Conservation (phyloP, 176 grass and related monocot species). For the Panicum miliaceum region DNA sequence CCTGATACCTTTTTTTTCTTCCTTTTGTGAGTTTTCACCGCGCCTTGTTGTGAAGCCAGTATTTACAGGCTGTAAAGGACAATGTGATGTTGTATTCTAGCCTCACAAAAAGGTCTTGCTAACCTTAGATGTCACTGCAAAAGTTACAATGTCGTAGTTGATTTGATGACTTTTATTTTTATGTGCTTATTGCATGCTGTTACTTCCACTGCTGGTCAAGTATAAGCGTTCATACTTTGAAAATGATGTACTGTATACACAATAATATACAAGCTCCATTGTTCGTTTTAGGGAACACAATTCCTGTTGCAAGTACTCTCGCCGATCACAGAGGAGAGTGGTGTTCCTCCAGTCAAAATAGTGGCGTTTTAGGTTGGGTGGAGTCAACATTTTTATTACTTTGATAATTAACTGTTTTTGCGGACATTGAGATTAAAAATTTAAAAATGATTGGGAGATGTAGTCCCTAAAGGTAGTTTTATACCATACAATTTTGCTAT, state of each 20-base stretch:
- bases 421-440: too few species aligned
- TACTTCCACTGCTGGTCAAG: background rate
- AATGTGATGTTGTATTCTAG: conserved; percentile 30
- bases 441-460: too few species aligned
- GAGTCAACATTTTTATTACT: too few species aligned
- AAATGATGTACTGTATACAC: background rate
- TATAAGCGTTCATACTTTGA: background rate
- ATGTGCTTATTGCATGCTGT: background rate
- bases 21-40: background rate
- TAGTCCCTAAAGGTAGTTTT: too few species aligned
- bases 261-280: background rate
- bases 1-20: background rate
- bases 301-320: background rate
- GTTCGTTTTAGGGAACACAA: background rate
- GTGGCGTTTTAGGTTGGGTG: too few species aligned
- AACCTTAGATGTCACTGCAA: background rate
- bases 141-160: background rate
- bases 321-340: too few species aligned
- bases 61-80: conserved; percentile 5
- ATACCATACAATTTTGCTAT: too few species aligned
- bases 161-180: background rate
- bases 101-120: background rate
- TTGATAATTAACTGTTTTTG: too few species aligned
- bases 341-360: too few species aligned
- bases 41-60: conserved; percentile 2